Conservation (phyloP, 306 rosid genomes). For the Castanea sativa region DNA sequence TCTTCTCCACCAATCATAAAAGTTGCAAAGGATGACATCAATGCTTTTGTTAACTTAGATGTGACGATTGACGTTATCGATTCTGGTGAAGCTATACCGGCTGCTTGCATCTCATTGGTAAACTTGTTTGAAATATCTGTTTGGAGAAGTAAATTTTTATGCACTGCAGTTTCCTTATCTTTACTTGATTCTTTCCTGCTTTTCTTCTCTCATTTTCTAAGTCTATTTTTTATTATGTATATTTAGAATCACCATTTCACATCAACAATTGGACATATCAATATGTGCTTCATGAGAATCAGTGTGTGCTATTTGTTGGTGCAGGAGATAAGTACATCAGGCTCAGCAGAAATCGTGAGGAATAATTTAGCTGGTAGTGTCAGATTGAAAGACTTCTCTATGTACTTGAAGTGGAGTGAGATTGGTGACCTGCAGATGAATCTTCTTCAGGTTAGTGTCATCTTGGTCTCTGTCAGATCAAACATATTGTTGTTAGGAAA, state of each 20-base stretch:
- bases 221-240: neutral
- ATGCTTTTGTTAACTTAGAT: slow-evolving; percentile 40
- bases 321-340: slow-evolving; percentile 67
- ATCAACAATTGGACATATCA: neutral
- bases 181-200: slow-evolving; percentile 13
- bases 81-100: slow-evolving; percentile 56
- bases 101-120: slow-evolving; percentile 80
- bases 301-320: slow-evolving; percentile 20
- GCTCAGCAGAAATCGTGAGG: slow-evolving; percentile 46
- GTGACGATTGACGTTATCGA: slow-evolving; percentile 56
- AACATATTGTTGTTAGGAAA: neutral
- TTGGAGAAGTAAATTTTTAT: slow-evolving; percentile 1
- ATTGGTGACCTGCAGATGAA: slow-evolving; percentile 57
- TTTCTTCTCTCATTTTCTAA: neutral
- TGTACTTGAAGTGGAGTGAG: slow-evolving; percentile 81
- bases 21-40: slow-evolving; percentile 43
- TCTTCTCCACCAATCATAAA: slow-evolving; percentile 64
- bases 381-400: slow-evolving; percentile 40
- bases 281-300: neutral
- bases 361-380: slow-evolving; percentile 51
- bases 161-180: neutral
- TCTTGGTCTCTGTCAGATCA: neutral
- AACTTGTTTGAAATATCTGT: slow-evolving; percentile 21
- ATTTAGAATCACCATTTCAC: neutral
- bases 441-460: slow-evolving; percentile 59